These are phyloP conservation scores for Geotrichum bryndzae DNA, from an alignment of 1,139 yeast genomes.

Conservation along the genomic window DNA sequence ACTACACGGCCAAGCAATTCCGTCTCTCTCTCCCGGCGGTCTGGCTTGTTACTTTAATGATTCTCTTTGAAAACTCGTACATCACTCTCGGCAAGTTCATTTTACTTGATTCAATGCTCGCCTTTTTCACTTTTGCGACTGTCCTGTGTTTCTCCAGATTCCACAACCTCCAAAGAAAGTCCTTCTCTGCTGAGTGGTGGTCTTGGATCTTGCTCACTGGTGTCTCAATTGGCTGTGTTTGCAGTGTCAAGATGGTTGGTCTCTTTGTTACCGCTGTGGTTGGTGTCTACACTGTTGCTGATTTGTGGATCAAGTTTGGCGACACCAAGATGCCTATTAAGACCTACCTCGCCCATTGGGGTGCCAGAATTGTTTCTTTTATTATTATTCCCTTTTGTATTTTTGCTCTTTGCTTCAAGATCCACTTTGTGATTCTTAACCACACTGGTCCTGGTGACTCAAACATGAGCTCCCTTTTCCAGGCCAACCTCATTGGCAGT, in stretches of 20 bases:
- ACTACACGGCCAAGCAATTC: conserved; percentile 81
- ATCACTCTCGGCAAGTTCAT: conserved; percentile 89
- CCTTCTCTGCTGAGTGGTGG: conserved; percentile 87
- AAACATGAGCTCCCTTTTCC: conserved; percentile 93
- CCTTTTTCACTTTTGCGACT: conserved; percentile 84
- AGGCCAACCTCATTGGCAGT: conserved; percentile 81
- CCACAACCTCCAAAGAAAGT: conserved; percentile 59
- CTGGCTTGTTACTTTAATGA: conserved; percentile 87
- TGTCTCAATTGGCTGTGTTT: conserved; percentile 78
- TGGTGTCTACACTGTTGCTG: conserved; percentile 78
- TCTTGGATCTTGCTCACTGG: conserved; percentile 81
- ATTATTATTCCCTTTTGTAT: conserved; percentile 69
- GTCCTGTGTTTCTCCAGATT: conserved; percentile 71
- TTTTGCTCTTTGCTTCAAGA: conserved; percentile 65
- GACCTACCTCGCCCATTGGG: conserved; percentile 63
- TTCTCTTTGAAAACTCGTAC: conserved; percentile 76
- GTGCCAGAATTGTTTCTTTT: conserved; percentile 55
- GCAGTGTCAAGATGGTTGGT: conserved; percentile 92
- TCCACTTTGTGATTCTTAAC: conserved; percentile 69
- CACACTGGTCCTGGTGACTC: conserved; percentile 95
- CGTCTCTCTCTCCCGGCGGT: conserved; percentile 76
- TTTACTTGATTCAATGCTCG: conserved; percentile 89
- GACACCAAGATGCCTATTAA: conserved; percentile 41
- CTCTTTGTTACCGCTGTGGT: conserved; percentile 74
- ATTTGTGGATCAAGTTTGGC: conserved; percentile 60